Evolutionary conservation across 306 rosid species (phyloP).

Genomic region (Begonia loranthoides): DNA sequence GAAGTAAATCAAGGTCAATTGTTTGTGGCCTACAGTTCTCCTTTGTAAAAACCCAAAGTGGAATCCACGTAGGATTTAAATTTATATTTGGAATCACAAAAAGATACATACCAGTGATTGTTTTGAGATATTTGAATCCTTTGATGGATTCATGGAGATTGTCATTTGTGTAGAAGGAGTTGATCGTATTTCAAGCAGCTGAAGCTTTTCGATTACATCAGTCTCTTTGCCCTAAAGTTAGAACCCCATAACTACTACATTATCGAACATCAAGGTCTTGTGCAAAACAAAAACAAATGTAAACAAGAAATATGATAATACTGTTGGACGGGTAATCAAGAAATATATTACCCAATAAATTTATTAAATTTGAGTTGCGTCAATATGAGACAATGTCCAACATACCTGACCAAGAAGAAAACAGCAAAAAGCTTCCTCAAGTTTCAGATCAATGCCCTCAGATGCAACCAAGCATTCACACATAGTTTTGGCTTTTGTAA

Average conservation of each 20-base stretch:
- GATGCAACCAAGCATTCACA: conserved; percentile 77
- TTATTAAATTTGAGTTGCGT: conserved; percentile 8
- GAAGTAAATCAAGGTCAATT: no score
- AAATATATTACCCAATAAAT: conserved; percentile 9
- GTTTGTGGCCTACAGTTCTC: no score
- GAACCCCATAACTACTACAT: conserved; percentile 12
- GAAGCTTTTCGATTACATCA: conserved; percentile 61
- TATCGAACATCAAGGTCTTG: conserved; percentile 1
- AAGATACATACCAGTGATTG: conserved; percentile 52
- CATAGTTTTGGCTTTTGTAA: conserved; percentile 58
- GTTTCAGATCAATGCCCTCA: conserved; percentile 74
- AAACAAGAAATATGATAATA: no score
- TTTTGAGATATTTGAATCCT: conserved; percentile 38
- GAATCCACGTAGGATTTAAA: no score
- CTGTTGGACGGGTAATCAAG: conserved; percentile 11
- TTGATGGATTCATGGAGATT: conserved; percentile 50
- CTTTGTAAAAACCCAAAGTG: no score
- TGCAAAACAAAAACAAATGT: no score
- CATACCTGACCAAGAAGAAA: conserved; percentile 82
- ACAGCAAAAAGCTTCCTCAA: conserved; percentile 69
- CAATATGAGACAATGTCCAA: conserved; percentile 8
- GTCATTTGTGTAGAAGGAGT: conserved; percentile 39
- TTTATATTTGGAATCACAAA: conserved; percentile 4
- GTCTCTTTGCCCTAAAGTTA: conserved; percentile 62
- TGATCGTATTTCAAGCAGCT: conserved; percentile 51